Base-by-base conservation (phyloP, 441 rosid species). In the Bruguiera hainesii region DNA sequence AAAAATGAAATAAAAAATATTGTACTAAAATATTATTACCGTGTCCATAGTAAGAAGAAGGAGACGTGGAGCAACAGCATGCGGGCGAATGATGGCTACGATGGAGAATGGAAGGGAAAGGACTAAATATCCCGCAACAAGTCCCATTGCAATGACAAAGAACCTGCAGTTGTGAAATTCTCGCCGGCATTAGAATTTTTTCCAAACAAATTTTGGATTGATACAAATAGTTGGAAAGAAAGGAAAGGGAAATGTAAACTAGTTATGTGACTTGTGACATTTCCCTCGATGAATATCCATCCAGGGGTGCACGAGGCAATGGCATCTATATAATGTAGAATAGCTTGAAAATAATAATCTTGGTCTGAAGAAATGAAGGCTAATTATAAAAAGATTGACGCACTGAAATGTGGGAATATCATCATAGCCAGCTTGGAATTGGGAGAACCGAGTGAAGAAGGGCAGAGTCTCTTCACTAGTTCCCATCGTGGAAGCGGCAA, bases 381-480 rank as follows among this genome's bases (percentile, higher is more conserved):
- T 13, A 6, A 42, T n/a, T 56, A 29, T 18, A 10, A 7, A 7
- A 20, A 21, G 6, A 6, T 18, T 6, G 21, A 74, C 89, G 9
- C 76, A 90, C 96, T 48, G 75, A 35, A 93, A 85, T 1, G 93
- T 80, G 57, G 94, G 90, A 20, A 89, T 76, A 76, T 89, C 98
- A 61, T 90, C 86, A 35, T 90, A 90, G 25, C 76, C 63, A 63
- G 97, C 97, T 80, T 93, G 63, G 56, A 93, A 87, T 73, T 86
- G 98, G 73, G 89, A 81, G 83, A 90, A 90, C 76, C 85, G 96
- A 66, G 97, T 87, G 78, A 89, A 87, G 80, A 90, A 89, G 21
- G 96, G 96, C 33, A 89, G 90, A 35, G 90, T 84, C 50, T 90
- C 84, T 7, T 84, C 78, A 11, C 84, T 88, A 0, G 86, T 82